Evolutionary conservation across 177 flowering plant genomes (phyloP), one percentile per base, ranked within the genome.

Genomic region (Vitis hybrid): DNA sequence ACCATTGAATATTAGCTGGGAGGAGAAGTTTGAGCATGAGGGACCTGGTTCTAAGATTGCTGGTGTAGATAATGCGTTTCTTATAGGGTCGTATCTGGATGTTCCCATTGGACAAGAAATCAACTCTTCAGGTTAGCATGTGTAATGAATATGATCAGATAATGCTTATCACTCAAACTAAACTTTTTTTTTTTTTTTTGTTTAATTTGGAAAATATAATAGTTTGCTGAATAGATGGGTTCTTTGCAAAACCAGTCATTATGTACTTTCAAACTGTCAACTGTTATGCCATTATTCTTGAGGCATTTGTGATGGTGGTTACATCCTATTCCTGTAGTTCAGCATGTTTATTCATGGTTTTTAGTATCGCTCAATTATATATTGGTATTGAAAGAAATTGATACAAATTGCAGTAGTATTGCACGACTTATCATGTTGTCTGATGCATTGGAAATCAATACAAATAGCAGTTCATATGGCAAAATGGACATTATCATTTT

Each of bases 51-150:
- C 80, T 48, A 89, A 87, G 80, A 77, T 83, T 18, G 70, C 65
- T 17, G 72, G 62, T 57, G 64, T 77, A 34, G 98, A 93, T 30
- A 90, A 76, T 69, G 4, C 84, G 7, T 84, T 83, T 64, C 84
- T 84, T 64, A 87, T 95, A 52, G 98, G 99, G 21, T 88, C 97
- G n/a, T 90, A 73, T 82, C 78, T 95, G 65, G 97, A 95, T 77
- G 89, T 93, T 71, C 99, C 99, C 14, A 70, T 95, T 79, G 99
- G 99, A 70, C 97, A 91, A 79, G 97, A 95, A 77, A 88, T 92
- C 67, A 83, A 66, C 75, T 78, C 88, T 51, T 78, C 92, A 86
- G 97, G 97, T 95, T 78, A 64, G 83, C 73, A 71, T 15, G n/a
- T 45, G 15, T 64, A 57, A 48, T 26, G 26, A 57, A 58, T 19